Conservation (phyloP, 116 monocot genomes). For the Dioscorea cayenensis region DNA sequence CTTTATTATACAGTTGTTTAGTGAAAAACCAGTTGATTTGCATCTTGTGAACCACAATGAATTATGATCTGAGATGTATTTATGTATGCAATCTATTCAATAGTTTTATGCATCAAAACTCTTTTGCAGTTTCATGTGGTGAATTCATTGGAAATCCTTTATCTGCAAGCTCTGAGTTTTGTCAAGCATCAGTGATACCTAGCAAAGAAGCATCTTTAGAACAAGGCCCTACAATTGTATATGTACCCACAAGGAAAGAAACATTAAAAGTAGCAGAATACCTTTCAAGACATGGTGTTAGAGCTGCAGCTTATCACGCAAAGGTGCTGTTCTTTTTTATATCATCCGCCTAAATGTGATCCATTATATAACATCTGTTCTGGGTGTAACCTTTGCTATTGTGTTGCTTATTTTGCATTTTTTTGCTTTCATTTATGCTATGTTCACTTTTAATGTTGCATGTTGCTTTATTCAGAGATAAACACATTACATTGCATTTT, state of each 20-base stretch:
- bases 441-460: too few species aligned
- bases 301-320: slow-evolving; percentile 93
- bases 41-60: too few species aligned
- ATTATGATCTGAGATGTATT: too few species aligned
- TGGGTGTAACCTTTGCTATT: not conserved
- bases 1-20: too few species aligned
- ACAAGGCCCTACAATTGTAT: slow-evolving; percentile 82
- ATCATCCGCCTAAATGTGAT: not conserved
- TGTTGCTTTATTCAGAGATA: too few species aligned
- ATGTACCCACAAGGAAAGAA: slow-evolving; percentile 95
- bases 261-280: slow-evolving; percentile 53
- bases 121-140: slow-evolving; percentile 60
- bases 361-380: not conserved
- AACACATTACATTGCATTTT: too few species aligned
- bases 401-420: too few species aligned
- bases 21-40: too few species aligned
- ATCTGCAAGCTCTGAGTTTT: slow-evolving; percentile 11
- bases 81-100: not conserved
- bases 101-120: not conserved
- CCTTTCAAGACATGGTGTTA: slow-evolving; percentile 74
- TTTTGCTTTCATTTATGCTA: too few species aligned
- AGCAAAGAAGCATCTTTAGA: slow-evolving; percentile 24
- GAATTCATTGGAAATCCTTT: slow-evolving; percentile 38
- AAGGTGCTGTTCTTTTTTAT: slow-evolving; percentile 36
- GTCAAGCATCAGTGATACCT: slow-evolving; percentile 18